A percentile compares a stretch with the other conserved stretches of the same genome.
phyloP scores from a whole-genome alignment of 139 green algal genomes.

The Coelastrella sp. region DNA sequence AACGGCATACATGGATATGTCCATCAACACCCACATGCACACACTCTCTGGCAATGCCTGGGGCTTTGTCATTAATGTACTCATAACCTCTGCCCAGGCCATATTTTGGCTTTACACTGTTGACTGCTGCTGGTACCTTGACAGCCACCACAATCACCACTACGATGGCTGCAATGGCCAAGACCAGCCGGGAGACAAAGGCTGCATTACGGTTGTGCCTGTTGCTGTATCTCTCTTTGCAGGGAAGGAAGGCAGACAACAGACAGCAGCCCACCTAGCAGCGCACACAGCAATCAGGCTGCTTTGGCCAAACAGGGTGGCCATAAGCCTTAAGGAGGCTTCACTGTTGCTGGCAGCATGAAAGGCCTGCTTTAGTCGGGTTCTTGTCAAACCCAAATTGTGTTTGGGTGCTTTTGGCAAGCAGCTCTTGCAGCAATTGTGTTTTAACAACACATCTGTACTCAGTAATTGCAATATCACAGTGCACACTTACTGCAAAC shows the following conservation, averaged over 20 bases:
- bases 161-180: neutral
- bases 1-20: neutral
- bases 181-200: neutral
- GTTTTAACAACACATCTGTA: too few species aligned
- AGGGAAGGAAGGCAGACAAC: neutral
- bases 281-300: neutral
- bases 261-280: neutral
- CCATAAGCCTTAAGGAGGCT: too few species aligned
- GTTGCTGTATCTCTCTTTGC: neutral
- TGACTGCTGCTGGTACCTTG: neutral
- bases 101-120: neutral
- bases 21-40: neutral
- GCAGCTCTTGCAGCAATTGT: too few species aligned
- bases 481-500: neutral
- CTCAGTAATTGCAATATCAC: too few species aligned
- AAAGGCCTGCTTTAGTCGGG: neutral
- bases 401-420: too few species aligned
- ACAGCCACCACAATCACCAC: neutral
- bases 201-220: neutral
- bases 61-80: neutral
- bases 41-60: neutral
- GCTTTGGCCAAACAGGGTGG: too few species aligned
- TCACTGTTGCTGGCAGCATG: neutral
- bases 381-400: too few species aligned
- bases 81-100: neutral